phyloP scores from a whole-genome alignment of 1,284 basidiomycete genomes.

The Dichomitus squalens region DNA sequence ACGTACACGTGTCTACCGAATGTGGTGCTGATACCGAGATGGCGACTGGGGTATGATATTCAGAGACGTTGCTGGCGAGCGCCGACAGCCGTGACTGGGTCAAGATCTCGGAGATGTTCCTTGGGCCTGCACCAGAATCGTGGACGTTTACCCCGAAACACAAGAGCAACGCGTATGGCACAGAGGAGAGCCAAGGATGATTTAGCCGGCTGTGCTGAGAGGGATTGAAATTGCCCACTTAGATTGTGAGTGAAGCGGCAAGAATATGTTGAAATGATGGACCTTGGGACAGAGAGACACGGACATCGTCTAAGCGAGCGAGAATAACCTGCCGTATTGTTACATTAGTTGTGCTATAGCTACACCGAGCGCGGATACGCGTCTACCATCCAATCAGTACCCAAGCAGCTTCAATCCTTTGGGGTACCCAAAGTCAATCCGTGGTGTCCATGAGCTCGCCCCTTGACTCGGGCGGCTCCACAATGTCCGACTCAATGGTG shows the following conservation, averaged over 20 bases:
- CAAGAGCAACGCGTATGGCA: constrained; percentile 66
- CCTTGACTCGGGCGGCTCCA: constrained; percentile 25
- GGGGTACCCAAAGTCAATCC: not conserved
- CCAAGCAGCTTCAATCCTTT: not conserved
- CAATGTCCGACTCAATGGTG: constrained; percentile 25
- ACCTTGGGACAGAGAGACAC: too few species aligned
- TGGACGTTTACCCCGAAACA: constrained; percentile 78
- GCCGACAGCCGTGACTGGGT: constrained; percentile 91
- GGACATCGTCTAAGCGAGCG: constrained; percentile 1
- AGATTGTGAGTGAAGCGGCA: too few species aligned
- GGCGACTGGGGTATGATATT: not conserved
- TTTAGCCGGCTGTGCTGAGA: too few species aligned
- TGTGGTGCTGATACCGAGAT: not conserved
- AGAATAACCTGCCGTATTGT: not conserved
- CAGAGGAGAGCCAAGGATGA: constrained; percentile 54
- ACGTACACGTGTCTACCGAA: not conserved
- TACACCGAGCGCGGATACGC: constrained; percentile 1
- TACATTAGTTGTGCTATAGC: constrained; percentile 14
- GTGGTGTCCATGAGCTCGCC: constrained; percentile 26
- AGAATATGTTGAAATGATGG: too few species aligned
- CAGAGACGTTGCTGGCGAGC: constrained; percentile 86
- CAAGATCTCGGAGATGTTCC: constrained; percentile 93
- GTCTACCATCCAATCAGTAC: not conserved
- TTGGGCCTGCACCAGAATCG: constrained; percentile 68
- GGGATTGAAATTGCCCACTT: too few species aligned